A percentile compares a stretch with the other conserved stretches of the same genome.
Evolutionary conservation across 164 flowering plant species (phyloP).

Genomic region (Santalum album): DNA sequence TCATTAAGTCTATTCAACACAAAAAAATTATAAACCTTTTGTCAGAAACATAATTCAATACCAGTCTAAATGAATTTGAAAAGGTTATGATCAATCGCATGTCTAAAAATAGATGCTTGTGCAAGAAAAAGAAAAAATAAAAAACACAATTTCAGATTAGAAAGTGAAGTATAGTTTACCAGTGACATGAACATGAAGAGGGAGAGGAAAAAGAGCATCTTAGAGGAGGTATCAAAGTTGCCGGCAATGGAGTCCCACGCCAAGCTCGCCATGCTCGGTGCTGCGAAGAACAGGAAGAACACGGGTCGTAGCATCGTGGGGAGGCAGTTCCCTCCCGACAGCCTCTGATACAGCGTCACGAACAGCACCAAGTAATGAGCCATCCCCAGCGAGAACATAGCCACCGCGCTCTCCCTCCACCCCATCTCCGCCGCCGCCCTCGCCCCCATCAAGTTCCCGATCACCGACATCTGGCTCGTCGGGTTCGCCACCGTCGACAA

Average conservation of each 20-base stretch:
- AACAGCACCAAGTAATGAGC: conserved; percentile 27
- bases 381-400: conserved; percentile 23
- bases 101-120: too few species aligned
- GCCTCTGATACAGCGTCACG: conserved; percentile 30
- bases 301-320: conserved; percentile 22
- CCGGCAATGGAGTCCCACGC: conserved; percentile 28
- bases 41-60: too few species aligned
- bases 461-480: conserved; percentile 25
- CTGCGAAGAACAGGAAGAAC: conserved; percentile 27
- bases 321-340: conserved; percentile 11
- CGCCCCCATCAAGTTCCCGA: conserved; percentile 27
- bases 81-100: too few species aligned
- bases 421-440: conserved; percentile 27
- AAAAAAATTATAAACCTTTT: too few species aligned
- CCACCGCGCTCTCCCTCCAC: conserved; percentile 25
- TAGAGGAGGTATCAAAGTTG: conserved; percentile 15
- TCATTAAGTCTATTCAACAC: too few species aligned
- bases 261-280: conserved; percentile 25
- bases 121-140: too few species aligned
- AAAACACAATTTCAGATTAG: too few species aligned
- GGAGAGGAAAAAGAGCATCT: conserved; percentile 30
- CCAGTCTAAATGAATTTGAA: too few species aligned
- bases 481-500: conserved; percentile 26
- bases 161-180: too few species aligned
- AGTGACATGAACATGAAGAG: conserved; percentile 27